Evolutionary conservation across 257 asterid genomes (phyloP), one percentile per base, ranked within the genome.

Genomic region (Prunella vulgaris): DNA sequence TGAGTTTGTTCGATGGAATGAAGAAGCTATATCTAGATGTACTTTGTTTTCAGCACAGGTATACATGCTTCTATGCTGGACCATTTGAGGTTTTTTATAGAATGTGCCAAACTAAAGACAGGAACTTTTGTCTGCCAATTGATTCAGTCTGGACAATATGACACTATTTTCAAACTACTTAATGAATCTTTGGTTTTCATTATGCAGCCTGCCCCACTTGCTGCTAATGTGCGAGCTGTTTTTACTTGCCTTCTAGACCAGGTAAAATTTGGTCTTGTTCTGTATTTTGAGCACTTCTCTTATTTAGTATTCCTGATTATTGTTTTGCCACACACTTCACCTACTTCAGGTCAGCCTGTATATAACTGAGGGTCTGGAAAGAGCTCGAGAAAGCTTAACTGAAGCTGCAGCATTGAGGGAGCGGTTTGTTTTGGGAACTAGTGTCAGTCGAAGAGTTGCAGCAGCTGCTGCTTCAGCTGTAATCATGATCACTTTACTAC

Each of bases 351-450:
- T 89, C 69, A 83, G 97, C 73, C 80, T 70, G 66, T 89, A 92
- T 78, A 88, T 87, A 66, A 94, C 99, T 17, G 97, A 94, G 77
- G 99, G 99, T 69, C 96, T 94, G 68, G 97, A 94, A 78, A 84
- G 97, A 84, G 90, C 97, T 65, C 89, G 97, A 62, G 97, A 94
- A 72, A 77, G 96, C 81, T 86, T 94, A 59, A 89, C 87, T 49
- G 99, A 94, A 83, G 99, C 99, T 79, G 95, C 97, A 58, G 86
- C 96, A 69, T 77, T 87, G 68, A 89, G 97, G 95, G 99, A 94
- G 80, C 87, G 97, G 68, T 94, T 87, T 86, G 96, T 89, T 66
- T 59, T 91, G 75, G 97, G 96, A 81, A 82, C 92, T 78, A 88
- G 83, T 61, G 79, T 93, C 58, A 90, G 97, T 83, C 89, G 96